phyloP scores from a whole-genome alignment of 2,329 filamentous ascomycete genomes.

The Scedosporium boydii region DNA sequence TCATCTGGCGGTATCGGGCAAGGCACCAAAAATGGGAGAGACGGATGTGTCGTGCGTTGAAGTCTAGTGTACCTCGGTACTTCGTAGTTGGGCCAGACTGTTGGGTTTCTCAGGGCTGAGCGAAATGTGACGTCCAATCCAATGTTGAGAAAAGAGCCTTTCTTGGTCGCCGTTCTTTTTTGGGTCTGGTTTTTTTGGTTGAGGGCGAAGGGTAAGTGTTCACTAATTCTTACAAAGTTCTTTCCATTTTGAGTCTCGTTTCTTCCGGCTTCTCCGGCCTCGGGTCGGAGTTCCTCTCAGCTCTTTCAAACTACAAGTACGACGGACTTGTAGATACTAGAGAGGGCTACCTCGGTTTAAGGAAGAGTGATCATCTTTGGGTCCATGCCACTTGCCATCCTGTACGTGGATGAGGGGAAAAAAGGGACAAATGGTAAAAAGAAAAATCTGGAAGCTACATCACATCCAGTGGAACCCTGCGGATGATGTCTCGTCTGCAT shows the following conservation, averaged over 20 bases:
- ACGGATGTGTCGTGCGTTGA: neutral
- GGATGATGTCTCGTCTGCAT: neutral
- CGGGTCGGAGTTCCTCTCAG: too few species aligned
- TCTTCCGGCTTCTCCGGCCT: too few species aligned
- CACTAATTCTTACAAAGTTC: too few species aligned
- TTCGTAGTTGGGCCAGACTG: neutral
- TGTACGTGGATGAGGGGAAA: neutral
- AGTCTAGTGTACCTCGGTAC: too few species aligned
- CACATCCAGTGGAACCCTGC: neutral
- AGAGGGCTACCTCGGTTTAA: too few species aligned
- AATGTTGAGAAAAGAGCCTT: neutral
- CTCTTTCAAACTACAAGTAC: too few species aligned
- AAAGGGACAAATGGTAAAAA: too few species aligned
- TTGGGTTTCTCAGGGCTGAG: conserved; percentile 1
- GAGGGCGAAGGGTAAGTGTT: too few species aligned
- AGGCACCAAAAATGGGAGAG: neutral
- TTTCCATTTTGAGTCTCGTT: too few species aligned
- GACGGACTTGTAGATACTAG: too few species aligned
- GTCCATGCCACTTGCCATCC: neutral
- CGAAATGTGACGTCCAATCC: neutral
- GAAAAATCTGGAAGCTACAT: neutral
- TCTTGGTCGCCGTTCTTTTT: neutral
- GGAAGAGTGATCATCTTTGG: neutral
- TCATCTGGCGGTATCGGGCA: neutral
- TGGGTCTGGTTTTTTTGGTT: neutral